These are phyloP conservation scores for Pontederia crassipes DNA, from an alignment of 176 grass and related monocot species.

Conservation along the genomic window DNA sequence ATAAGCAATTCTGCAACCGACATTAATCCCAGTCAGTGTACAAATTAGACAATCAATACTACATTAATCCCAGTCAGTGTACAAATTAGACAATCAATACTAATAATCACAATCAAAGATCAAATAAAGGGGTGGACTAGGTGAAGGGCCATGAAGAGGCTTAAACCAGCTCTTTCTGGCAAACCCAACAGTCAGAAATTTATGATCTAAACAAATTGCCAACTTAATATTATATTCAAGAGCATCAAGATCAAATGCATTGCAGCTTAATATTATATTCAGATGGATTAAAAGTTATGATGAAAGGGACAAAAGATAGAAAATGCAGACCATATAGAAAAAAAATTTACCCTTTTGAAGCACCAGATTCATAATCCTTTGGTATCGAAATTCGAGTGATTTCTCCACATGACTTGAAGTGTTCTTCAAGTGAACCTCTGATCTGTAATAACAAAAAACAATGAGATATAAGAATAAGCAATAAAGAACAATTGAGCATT, in stretches of 20 bases:
- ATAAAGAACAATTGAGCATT: slow-evolving; percentile 4
- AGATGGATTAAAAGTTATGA: too few species aligned
- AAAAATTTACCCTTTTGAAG: slow-evolving; percentile 49
- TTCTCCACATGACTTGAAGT: slow-evolving; percentile 61
- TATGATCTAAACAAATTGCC: too few species aligned
- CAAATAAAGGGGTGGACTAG: neutral
- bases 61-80: too few species aligned
- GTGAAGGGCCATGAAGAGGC: neutral
- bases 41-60: neutral
- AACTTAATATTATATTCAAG: too few species aligned
- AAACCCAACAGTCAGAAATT: too few species aligned
- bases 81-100: too few species aligned
- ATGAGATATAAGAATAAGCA: neutral
- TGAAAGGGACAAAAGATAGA: neutral
- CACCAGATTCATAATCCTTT: slow-evolving; percentile 52
- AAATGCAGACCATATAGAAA: neutral
- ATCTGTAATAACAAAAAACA: slow-evolving; percentile 41
- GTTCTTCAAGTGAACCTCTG: slow-evolving; percentile 40
- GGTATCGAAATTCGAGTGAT: slow-evolving; percentile 55
- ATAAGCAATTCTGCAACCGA: slow-evolving; percentile 57
- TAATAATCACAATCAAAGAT: neutral
- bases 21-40: neutral
- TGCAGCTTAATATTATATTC: too few species aligned
- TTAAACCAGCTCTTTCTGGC: too few species aligned
- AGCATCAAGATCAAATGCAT: too few species aligned